Evolutionary conservation across 805 yeast species (phyloP), one percentile per base, ranked within the genome.

Genomic region (Metschnikowia proteae): DNA sequence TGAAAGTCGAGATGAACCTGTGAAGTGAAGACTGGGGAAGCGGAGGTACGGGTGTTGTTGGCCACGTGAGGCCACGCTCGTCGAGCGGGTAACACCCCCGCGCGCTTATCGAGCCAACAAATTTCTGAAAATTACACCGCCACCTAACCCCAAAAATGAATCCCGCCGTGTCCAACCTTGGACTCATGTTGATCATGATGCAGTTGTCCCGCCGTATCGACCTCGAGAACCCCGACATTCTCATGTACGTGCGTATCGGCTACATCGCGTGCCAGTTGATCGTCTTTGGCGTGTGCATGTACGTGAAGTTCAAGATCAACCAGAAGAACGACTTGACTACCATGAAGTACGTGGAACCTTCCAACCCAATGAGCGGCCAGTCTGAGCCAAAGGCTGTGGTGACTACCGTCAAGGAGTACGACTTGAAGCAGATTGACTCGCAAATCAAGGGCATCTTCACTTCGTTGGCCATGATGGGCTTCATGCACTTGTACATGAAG

Each of bases 401-500:
- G 56, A 89, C 97, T 57, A 92, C 98, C 46, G 89, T 90, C 56
- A 88, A 83, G 76, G 97, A 94, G 60, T 94, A 94, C 76, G 99
- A 94, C 71, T 80, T 91, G 67, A 79, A 83, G 65, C 97, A 92
- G 75, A 79, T 92, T 53, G 83, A 87, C 68, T 52, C 81, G 45
- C 83, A 89, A 51, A 79, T 91, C 70, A 89, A 87, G 72, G 82
- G 95, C 56, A 80, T 89, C 58, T 83, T 85, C 78, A 87, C 95
- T 55, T 86, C 95, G 56, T 66, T 91, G 59, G 97, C 96, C 61
- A 89, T 94, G 96, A 91, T 94, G 91, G 96, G 86, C 26, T 87
- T 92, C 83, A 91, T 92, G 98, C 99, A 94, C 72, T 64, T 94
- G 54, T 92, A 92, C 82, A 82, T 94, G 95, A 86, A 89, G 73